Evolutionary conservation across 345 rosid species (phyloP), one percentile per base, ranked within the genome.

Genomic region (Moricandia moricandioides): DNA sequence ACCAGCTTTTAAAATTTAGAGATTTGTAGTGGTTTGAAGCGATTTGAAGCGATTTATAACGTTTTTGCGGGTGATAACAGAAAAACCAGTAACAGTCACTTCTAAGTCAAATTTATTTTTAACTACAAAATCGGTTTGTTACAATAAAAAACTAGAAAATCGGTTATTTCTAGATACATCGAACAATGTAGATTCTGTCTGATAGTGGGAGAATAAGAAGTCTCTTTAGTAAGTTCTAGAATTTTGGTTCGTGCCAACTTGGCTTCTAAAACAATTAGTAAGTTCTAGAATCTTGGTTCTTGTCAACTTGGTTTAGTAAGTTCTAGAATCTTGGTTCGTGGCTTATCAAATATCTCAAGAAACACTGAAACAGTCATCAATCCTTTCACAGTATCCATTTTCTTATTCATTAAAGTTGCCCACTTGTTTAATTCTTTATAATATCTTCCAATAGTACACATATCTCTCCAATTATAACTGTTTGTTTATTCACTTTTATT

Each of bases 191-290:
- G 76, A 65, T 65, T 77, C 72, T 52, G 1, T 31, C 3, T 18
- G 66, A 21, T 62, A 70, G 51, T 76, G 71, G 75, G 52, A 43
- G n/a, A 43, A 33, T 40, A 57, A 77, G 76, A 71, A 59, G 14
- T 4, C 29, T 55, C 30, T 55, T 77, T 66, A 66, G 77, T 78
- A 72, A 51, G 58, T 71, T 78, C 81, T 4, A 57, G 80, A 77
- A 77, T 10, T 40, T 24, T 24, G 49, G 2, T 58, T 54, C 55
- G 43, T 77, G 60, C 5, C 80, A 63, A 56, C 39, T 55, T 63
- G 74, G 4, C 9, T 18, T 37, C 0, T 76, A 69, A 62, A 62
- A 62, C 70, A 62, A 62, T 69, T 66, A 71, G 81, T 78, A 78
- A 59, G 64, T 72, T 78, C 81, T 5, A 47, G 80, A 77, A 64